Percentiles rank a stretch among this genome's conserved stretches.
These are phyloP conservation scores for Fistulifera solaris DNA, from an alignment of 108 stramenopile genomes.

Conservation along the genomic window DNA sequence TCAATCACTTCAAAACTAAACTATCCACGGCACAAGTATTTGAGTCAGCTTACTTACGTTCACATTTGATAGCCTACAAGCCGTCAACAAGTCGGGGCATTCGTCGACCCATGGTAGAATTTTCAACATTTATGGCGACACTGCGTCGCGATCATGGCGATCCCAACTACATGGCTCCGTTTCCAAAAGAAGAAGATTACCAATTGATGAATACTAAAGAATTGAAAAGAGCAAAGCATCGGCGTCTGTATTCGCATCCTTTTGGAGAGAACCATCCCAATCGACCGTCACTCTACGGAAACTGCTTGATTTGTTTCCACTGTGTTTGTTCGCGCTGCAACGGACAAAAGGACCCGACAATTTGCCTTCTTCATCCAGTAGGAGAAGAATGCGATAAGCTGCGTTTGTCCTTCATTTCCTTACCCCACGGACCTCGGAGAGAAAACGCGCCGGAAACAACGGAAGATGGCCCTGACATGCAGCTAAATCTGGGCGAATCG, in stretches of 20 bases:
- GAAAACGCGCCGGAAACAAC: not conserved
- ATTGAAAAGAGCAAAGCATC: not conserved
- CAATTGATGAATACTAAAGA: not conserved
- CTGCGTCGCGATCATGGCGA: slow-evolving; percentile 17
- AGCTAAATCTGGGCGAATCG: slow-evolving; percentile 43
- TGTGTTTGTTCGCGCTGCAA: slow-evolving; percentile 49
- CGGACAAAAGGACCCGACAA: slow-evolving; percentile 8
- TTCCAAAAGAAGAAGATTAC: not conserved
- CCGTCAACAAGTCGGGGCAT: not conserved
- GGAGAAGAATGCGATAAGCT: slow-evolving; percentile 39
- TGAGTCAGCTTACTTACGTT: too few relatives aligned
- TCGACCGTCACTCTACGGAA: slow-evolving; percentile 37
- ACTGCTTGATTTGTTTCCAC: slow-evolving; percentile 39
- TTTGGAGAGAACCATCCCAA: slow-evolving; percentile 2
- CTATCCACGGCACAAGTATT: too few relatives aligned
- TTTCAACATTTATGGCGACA: not conserved
- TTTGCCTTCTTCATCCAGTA: slow-evolving; percentile 48
- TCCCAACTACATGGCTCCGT: slow-evolving; percentile 47
- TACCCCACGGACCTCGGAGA: slow-evolving; percentile 21
- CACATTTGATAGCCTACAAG: not conserved
- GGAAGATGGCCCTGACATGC: not conserved
- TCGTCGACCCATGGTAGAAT: not conserved
- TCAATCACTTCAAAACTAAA: too few relatives aligned
- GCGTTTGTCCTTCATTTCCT: slow-evolving; percentile 31
- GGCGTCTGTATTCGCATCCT: not conserved